A percentile compares a stretch with the other conserved stretches of the same genome.
Evolutionary conservation across 1,139 yeast species (phyloP).

Genomic region (Wickerhamomyces sp.): DNA sequence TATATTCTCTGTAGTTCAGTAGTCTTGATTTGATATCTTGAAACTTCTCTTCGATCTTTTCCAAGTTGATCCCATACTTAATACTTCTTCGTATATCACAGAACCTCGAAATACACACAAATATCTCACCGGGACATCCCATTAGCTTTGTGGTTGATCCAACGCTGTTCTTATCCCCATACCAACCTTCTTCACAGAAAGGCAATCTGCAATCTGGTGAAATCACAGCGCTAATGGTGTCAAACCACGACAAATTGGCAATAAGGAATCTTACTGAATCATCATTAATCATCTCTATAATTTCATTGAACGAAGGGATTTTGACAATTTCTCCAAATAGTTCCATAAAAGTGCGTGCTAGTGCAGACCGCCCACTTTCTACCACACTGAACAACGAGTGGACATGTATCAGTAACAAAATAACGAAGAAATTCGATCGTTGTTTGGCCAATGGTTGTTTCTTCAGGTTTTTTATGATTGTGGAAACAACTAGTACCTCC

Average conservation of each 20-base stretch:
- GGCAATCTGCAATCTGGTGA: slow-evolving; percentile 52
- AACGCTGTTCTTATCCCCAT: slow-evolving; percentile 36
- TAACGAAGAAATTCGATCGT: slow-evolving; percentile 43
- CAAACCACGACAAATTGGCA: slow-evolving; percentile 51
- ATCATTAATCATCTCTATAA: slow-evolving; percentile 39
- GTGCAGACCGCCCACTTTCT: slow-evolving; percentile 48
- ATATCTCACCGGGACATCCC: slow-evolving; percentile 56
- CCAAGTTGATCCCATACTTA: slow-evolving; percentile 14
- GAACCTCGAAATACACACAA: slow-evolving; percentile 38
- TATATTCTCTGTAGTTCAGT: slow-evolving; percentile 42
- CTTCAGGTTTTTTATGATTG: slow-evolving; percentile 29
- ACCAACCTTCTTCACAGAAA: slow-evolving; percentile 46
- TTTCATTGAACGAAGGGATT: slow-evolving; percentile 30
- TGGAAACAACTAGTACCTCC: slow-evolving; percentile 26
- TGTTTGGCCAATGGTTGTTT: slow-evolving; percentile 31
- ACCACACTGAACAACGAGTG: slow-evolving; percentile 46
- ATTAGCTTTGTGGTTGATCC: slow-evolving; percentile 46
- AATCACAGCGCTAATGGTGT: slow-evolving; percentile 48
- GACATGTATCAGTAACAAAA: slow-evolving; percentile 45
- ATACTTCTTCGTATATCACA: slow-evolving; percentile 37
- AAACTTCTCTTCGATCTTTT: slow-evolving; percentile 22
- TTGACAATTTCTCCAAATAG: slow-evolving; percentile 45
- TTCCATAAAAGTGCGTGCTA: slow-evolving; percentile 42
- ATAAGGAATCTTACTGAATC: slow-evolving; percentile 33
- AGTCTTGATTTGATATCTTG: slow-evolving; percentile 30